Evolutionary conservation across 768 basidiomycete genomes (phyloP), one percentile per base, ranked within the genome.

Genomic region (Collybiopsis confluens): DNA sequence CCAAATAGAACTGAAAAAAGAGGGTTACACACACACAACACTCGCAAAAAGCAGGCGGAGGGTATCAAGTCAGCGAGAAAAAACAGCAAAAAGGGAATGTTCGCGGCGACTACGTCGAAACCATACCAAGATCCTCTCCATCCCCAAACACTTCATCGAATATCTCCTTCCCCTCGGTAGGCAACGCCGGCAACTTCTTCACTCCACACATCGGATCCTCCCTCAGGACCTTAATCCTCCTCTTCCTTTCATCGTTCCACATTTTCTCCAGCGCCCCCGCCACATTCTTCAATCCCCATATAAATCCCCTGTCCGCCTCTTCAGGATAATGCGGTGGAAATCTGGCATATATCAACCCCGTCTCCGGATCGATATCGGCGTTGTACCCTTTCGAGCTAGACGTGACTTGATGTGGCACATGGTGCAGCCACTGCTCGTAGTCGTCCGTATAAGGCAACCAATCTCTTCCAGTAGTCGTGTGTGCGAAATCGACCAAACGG

Each of bases 401-500:
- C 54, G 74, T 75, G 43, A 76, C 72, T 59, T 83, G 80, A 55
- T 73, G 67, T 13, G 74, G 65, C 27, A 67, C 61, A 38, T 61
- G 56, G 9, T 48, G 38, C 18, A 16, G 38, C 18, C 38, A n/a
- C 18, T 40, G 33, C 68, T 73, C 74, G 33, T 72, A 66, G 20
- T 75, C 68, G 2, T 77, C 70, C 1, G 85, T 80, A 64, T 80
- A 79, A 10, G 86, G 79, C 40, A 90, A 69, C 82, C 92, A 98
- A 68, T 99, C 97, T 21, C 79, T 78, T 11, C 97, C 97, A 1
- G 95, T 98, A 8, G 94, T 98, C 48, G 97, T 98, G 65, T 98
- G 96, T 11, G 96, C 97, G 71, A 99, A 99, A 70, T 99, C 97
- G 52, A 99, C 97, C 48, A 99, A 85, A 33, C 95, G 92, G 57